Conservation (phyloP, 345 rosid species). For the Firmiana major region DNA sequence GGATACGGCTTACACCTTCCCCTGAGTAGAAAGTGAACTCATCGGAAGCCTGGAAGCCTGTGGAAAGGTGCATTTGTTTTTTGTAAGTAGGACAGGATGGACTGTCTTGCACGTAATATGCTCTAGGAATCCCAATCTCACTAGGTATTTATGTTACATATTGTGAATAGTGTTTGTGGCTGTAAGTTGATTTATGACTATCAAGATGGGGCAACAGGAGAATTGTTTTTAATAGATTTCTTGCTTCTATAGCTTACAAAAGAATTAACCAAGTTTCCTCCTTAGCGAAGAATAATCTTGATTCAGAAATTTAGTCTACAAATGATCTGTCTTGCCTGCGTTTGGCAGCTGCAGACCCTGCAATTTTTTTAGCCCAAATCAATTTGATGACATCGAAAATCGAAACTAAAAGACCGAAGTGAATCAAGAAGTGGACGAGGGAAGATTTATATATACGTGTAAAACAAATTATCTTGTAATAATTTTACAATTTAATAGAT, state of each 20-base stretch:
- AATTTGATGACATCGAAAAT: no score
- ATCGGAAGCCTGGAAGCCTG: not conserved
- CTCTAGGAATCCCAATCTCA: not conserved
- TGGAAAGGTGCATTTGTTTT: not conserved
- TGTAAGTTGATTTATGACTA: not conserved
- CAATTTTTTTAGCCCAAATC: no score
- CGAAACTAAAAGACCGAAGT: no score
- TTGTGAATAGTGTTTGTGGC: not conserved
- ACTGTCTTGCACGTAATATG: not conserved
- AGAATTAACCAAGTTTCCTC: not conserved
- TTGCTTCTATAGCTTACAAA: not conserved
- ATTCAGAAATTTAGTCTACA: not conserved
- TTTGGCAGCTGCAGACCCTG: no score
- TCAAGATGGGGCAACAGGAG: not conserved
- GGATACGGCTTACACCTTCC: constrained; percentile 39
- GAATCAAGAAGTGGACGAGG: no score
- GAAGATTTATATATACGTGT: no score
- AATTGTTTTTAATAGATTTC: not conserved
- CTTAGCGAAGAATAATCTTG: not conserved
- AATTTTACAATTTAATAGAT: no score
- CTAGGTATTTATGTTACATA: not conserved
- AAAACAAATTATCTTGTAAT: no score
- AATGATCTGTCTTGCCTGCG: not conserved
- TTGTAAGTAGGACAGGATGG: not conserved
- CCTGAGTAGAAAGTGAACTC: constrained; percentile 26